Evolutionary conservation across 768 basidiomycete genomes (phyloP), one percentile per base, ranked within the genome.

Genomic region (Tulasnella sp.): DNA sequence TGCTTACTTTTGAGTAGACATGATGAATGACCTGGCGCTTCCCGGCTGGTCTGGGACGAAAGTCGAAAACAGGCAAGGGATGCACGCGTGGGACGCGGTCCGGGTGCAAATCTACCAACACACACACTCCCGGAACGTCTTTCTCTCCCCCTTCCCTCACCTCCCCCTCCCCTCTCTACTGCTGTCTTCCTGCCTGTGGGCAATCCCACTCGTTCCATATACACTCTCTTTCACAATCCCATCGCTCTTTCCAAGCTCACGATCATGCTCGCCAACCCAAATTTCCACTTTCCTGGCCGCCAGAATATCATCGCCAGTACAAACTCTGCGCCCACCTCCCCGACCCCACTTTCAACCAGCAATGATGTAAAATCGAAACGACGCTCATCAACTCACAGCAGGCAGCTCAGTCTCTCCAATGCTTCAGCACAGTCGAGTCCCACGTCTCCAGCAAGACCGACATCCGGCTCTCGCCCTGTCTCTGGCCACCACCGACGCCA

Each of bases 401-500:
- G 75, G 46, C 75, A 75, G 75, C 44, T 77, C 62, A 77, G 76
- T n/a, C 12, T 62, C 76, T 77, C 62, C 21, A 76, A 76, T n/a
- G 24, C 44, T 40, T 62, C 48, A 21, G 21, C 39, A 56, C 39
- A 56, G 46, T 42, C 46, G 19, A 58, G 56, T 56, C 73, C 78
- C 27, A 31, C 36, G 36, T 44, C 71, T 48, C 56, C 77, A 39
- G 58, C 77, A 31, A n/a, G 40, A 31, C 31, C 56, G 21, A 68
- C 58, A n/a, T 72, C 71, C 18, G 58, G 34, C 52, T 48, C 78
- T 71, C 78, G 78, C 39, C 78, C 78, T 31, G 56, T 44, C 40
- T 79, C 78, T 52, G 76, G 76, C 72, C 94, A 95, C 82, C 96
- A 97, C 82, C 89, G 90, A 19, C 93, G 96, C 73, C 90, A 91